phyloP scores from a whole-genome alignment of 2,329 filamentous ascomycete species.

The Pyrenochaeta sp. region DNA sequence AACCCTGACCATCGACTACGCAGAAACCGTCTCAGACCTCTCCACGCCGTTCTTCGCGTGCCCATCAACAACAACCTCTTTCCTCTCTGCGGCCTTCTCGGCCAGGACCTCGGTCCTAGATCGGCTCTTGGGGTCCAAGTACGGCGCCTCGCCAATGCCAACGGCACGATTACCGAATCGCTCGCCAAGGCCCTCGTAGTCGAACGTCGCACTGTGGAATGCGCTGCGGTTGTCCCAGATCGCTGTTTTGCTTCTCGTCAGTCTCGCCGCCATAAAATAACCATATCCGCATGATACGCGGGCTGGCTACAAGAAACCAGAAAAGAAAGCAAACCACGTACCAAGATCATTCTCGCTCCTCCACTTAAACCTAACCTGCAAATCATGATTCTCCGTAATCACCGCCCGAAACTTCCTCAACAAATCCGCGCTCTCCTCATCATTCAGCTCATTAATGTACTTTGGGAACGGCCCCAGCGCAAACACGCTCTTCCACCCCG shows the following conservation, averaged over 20 bases:
- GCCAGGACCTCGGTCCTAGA: slow-evolving; percentile 32
- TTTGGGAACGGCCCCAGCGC: slow-evolving; percentile 31
- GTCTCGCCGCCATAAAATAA: no score
- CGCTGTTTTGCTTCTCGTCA: slow-evolving; percentile 29
- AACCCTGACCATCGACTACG: not conserved
- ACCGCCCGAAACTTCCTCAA: slow-evolving; percentile 12
- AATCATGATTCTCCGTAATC: slow-evolving; percentile 50
- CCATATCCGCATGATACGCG: no score
- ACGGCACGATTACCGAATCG: slow-evolving; percentile 40
- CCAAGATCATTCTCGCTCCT: slow-evolving; percentile 22
- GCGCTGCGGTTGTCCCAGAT: slow-evolving; percentile 51
- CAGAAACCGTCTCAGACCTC: slow-evolving; percentile 5
- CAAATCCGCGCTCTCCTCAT: slow-evolving; percentile 36
- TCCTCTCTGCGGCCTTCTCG: slow-evolving; percentile 7
- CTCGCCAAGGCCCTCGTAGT: slow-evolving; percentile 22
- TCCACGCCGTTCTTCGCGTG: slow-evolving; percentile 1
- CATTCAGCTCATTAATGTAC: slow-evolving; percentile 48
- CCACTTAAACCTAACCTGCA: slow-evolving; percentile 52
- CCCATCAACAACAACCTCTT: not conserved
- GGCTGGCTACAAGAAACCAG: not conserved
- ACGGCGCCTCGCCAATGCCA: slow-evolving; percentile 50
- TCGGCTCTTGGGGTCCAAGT: slow-evolving; percentile 45
- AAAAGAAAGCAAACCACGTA: not conserved
- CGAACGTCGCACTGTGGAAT: slow-evolving; percentile 34
- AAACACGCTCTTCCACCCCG: slow-evolving; percentile 46